Evolutionary conservation across 2,329 filamentous ascomycete genomes (phyloP).

Genomic region (Penicillium aurantiogriseum): DNA sequence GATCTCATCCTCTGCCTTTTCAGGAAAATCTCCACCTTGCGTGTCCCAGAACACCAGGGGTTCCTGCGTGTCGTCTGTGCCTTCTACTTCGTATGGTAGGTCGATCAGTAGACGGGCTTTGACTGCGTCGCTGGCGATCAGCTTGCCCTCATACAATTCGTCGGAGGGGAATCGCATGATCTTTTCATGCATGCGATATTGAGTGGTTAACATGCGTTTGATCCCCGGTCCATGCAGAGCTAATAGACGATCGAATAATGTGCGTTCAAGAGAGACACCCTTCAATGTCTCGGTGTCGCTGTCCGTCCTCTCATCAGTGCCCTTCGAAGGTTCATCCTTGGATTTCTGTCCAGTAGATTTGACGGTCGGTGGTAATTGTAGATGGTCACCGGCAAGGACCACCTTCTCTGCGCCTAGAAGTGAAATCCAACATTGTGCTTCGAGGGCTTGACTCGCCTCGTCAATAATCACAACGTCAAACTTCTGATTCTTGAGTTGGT

Average conservation of each 20-base stretch:
- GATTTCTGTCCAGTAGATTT: slow-evolving; percentile 62
- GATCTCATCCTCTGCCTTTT: slow-evolving; percentile 71
- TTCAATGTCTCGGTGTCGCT: slow-evolving; percentile 41
- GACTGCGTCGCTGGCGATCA: slow-evolving; percentile 78
- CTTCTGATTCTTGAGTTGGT: slow-evolving; percentile 71
- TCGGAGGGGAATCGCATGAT: slow-evolving; percentile 95
- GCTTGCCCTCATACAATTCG: slow-evolving; percentile 77
- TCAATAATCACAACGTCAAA: slow-evolving; percentile 97
- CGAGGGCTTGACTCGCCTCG: slow-evolving; percentile 91
- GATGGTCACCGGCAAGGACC: slow-evolving; percentile 87
- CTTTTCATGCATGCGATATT: slow-evolving; percentile 95
- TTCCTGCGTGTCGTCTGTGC: slow-evolving; percentile 82
- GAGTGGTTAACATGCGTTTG: slow-evolving; percentile 92
- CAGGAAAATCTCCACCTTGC: slow-evolving; percentile 87
- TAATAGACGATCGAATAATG: slow-evolving; percentile 86
- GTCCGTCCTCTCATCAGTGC: slow-evolving; percentile 33
- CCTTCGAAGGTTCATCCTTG: slow-evolving; percentile 33
- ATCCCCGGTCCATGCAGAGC: slow-evolving; percentile 75
- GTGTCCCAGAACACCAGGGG: slow-evolving; percentile 94
- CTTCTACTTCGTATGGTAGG: slow-evolving; percentile 71
- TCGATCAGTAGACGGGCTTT: slow-evolving; percentile 72
- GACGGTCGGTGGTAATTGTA: slow-evolving; percentile 92
- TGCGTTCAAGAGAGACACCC: slow-evolving; percentile 73
- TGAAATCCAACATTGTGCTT: slow-evolving; percentile 96
- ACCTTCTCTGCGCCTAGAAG: slow-evolving; percentile 76